These are phyloP conservation scores for Davidsoniella virescens DNA, from an alignment of 2,329 filamentous ascomycete species.

Conservation along the genomic window DNA sequence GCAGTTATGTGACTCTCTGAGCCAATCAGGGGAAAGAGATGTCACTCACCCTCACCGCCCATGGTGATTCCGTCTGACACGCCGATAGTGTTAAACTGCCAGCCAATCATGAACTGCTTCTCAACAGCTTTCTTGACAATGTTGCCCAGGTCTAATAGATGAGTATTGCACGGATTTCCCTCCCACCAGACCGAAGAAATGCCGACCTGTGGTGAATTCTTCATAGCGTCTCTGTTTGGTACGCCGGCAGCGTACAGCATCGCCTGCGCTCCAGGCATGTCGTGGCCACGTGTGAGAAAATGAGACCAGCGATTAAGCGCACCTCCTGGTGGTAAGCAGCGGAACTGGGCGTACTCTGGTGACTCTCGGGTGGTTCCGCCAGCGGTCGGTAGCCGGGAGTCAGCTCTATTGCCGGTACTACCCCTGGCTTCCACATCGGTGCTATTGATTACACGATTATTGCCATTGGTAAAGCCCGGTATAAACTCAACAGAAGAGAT, in stretches of 20 bases:
- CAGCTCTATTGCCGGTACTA: too few species aligned
- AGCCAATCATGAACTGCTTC: constrained; percentile 75
- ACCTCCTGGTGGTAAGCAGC: constrained; percentile 33
- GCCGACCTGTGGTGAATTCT: constrained; percentile 77
- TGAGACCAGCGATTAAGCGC: constrained; percentile 73
- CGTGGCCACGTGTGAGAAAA: constrained; percentile 66
- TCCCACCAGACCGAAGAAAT: constrained; percentile 95
- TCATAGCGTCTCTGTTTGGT: constrained; percentile 69
- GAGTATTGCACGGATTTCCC: constrained; percentile 67
- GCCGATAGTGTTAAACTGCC: constrained; percentile 87
- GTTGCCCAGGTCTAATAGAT: constrained; percentile 57
- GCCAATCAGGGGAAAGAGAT: too few species aligned
- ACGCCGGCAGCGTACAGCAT: constrained; percentile 94
- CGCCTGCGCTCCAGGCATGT: constrained; percentile 85
- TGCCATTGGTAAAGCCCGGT: too few species aligned
- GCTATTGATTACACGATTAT: too few species aligned
- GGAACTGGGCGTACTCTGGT: constrained; percentile 36
- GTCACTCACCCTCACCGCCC: constrained; percentile 61
- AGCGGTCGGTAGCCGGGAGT: too few species aligned
- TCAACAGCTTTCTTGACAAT: constrained; percentile 70
- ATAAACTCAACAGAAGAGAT: too few species aligned
- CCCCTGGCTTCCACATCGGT: too few species aligned
- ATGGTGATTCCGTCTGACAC: constrained; percentile 88
- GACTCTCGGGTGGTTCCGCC: too few species aligned
- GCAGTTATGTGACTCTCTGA: not conserved